Evolutionary conservation across 768 basidiomycete species (phyloP), one percentile per base, ranked within the genome.

Genomic region (Boletus rex-veris): DNA sequence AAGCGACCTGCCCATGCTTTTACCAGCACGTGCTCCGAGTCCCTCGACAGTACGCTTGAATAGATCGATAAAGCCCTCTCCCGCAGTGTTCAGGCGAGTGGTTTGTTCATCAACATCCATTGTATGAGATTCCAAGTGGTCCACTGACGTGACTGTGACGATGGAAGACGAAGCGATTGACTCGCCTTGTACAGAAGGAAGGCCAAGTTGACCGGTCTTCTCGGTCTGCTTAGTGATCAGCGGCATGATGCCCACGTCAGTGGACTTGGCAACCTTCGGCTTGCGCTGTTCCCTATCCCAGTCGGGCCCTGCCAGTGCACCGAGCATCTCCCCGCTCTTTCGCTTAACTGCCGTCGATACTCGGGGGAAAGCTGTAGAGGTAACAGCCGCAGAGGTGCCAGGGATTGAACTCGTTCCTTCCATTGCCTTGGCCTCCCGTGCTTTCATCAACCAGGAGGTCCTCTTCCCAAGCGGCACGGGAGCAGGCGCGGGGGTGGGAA

Each of bases 381-480:
- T 35, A n/a, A 41, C 28, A 19, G 36, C 45, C 8, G 47, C 24
- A 40, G 55, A 48, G 31, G 59, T 48, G 19, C 54, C 45, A 26
- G 66, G 49, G 28, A 68, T 59, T 71, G 80, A 52, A 28, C 60
- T 62, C 11, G 73, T 73, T 39, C 62, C 66, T 62, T 89, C 89
- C 63, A 82, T 71, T 16, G 86, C 86, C 58, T 86, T 86, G 24
- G 77, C 83, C 63, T 88, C 86, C 35, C 88, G 77, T 14, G 85
- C 90, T 61, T 88, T 89, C 70, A 80, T 82, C 50, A 92, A 68
- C 90, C 90, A 91, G 4, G 90, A 91, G 9, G 86, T 86, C 31
- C 89, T 82, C 62, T 88, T 90, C 3, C 80, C 82, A 10, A 74
- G 59, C 5, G 68, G 74, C 26, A 78, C 75, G 16, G 62, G 64